phyloP scores from a whole-genome alignment of 2,329 filamentous ascomycete genomes.

The Verticillium alfalfae region DNA sequence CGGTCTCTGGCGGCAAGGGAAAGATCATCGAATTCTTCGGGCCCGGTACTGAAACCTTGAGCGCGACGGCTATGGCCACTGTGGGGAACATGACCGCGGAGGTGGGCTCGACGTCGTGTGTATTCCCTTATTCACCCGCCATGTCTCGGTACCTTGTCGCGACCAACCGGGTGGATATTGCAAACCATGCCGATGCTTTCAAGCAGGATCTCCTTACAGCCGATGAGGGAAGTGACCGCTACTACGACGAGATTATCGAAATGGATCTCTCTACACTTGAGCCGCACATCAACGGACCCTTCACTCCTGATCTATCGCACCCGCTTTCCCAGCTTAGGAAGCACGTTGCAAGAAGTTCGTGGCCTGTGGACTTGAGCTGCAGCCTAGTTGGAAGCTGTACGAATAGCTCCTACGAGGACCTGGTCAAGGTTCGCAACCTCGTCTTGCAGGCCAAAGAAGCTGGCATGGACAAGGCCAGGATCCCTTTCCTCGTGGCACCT shows the following conservation, averaged over 20 bases:
- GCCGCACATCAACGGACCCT: constrained; percentile 27
- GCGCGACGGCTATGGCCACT: constrained; percentile 29
- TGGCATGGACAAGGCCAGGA: constrained; percentile 19
- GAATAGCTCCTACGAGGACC: constrained; percentile 28
- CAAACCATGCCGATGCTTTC: constrained; percentile 13
- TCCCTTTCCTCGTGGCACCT: constrained; percentile 22
- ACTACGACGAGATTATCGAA: constrained; percentile 26
- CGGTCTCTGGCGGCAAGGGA: constrained; percentile 26
- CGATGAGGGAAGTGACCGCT: constrained; percentile 20
- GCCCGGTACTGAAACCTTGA: constrained; percentile 21
- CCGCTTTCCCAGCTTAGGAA: constrained; percentile 22
- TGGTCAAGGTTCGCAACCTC: constrained; percentile 21
- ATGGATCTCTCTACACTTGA: constrained; percentile 25
- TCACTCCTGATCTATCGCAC: constrained; percentile 25
- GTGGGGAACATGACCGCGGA: constrained; percentile 31
- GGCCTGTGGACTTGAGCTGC: constrained; percentile 19
- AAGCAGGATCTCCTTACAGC: constrained; percentile 17
- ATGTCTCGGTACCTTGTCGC: constrained; percentile 23
- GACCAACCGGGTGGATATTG: constrained; percentile 20
- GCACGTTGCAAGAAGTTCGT: constrained; percentile 18
- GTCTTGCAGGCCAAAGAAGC: constrained; percentile 21
- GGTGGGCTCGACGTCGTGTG: constrained; percentile 27
- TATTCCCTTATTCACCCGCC: constrained; percentile 26
- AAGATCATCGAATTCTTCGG: constrained; percentile 29
- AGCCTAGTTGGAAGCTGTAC: constrained; percentile 27